A percentile compares a stretch with the other conserved stretches of the same genome.
These are phyloP conservation scores for Steccherinum ochraceum DNA, from an alignment of 768 basidiomycete genomes.

Conservation along the genomic window DNA sequence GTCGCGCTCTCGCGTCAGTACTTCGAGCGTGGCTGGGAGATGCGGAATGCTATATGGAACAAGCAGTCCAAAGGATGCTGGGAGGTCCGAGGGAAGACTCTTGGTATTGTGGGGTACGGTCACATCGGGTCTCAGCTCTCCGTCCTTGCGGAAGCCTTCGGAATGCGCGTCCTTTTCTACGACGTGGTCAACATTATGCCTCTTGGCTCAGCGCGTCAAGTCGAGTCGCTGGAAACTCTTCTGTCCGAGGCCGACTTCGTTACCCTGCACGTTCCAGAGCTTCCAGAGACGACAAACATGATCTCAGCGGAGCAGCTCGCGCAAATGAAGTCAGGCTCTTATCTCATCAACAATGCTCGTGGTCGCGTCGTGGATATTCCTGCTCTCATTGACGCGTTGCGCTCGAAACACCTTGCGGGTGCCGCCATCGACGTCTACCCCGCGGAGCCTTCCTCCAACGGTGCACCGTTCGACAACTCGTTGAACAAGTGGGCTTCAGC, in stretches of 20 bases:
- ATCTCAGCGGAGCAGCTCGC: slow-evolving; percentile 71
- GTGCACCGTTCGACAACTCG: slow-evolving; percentile 81
- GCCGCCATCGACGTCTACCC: slow-evolving; percentile 95
- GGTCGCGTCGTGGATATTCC: slow-evolving; percentile 95
- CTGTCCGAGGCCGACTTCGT: slow-evolving; percentile 86
- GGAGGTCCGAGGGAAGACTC: slow-evolving; percentile 96
- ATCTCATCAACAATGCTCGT: slow-evolving; percentile 97
- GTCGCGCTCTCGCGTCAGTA: slow-evolving; percentile 93
- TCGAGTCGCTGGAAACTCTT: slow-evolving; percentile 70
- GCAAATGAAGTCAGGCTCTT: slow-evolving; percentile 93
- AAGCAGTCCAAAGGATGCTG: slow-evolving; percentile 98
- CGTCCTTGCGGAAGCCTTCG: slow-evolving; percentile 93
- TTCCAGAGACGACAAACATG: slow-evolving; percentile 94
- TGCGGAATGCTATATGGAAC: slow-evolving; percentile 92
- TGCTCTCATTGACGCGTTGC: slow-evolving; percentile 73
- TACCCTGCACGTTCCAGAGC: slow-evolving; percentile 93
- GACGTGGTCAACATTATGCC: slow-evolving; percentile 98
- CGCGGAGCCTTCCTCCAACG: slow-evolving; percentile 87
- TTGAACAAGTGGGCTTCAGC: slow-evolving; percentile 80
- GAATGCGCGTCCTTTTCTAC: slow-evolving; percentile 92
- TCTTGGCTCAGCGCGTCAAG: slow-evolving; percentile 86
- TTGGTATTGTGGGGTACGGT: slow-evolving; percentile 97
- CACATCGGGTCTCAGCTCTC: slow-evolving; percentile 98
- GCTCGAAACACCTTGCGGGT: slow-evolving; percentile 85
- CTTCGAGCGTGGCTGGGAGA: slow-evolving; percentile 81